Base-by-base conservation (phyloP, 257 asterid genomes). In the Ballota nigra region DNA sequence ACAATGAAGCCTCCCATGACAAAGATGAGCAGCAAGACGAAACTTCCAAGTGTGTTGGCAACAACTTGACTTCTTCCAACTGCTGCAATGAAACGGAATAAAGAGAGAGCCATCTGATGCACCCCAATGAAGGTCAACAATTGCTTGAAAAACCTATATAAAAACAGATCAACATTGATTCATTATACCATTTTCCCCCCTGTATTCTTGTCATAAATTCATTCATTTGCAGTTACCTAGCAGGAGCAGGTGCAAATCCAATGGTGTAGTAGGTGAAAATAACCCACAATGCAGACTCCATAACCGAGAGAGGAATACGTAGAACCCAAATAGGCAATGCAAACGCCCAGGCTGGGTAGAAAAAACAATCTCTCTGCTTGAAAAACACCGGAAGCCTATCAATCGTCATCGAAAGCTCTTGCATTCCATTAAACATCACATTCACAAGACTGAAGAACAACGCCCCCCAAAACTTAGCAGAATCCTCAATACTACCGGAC, bases 281-380 rank as follows among this genome's bases (percentile, higher is more conserved):
- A 24, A 87, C 81, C 97, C 97, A 92, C 75, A 92, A 69, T 2
- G 56, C 7, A 4, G 97, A 89, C 74, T 92, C 96, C 80, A 82
- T 56, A 0, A 89, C 34, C 0, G 97, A 92, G 8, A 89, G 66
- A 6, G 97, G 97, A 64, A 89, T 76, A 5, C 91, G 78, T 1
- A 89, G 87, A 3, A 83, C 77, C 97, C 96, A 89, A 80, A 89
- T 89, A 5, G 97, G 97, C 82, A 92, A 74, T 1, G 95, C 92
- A 67, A 92, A 92, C 4, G 97, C 96, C 97, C 97, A 92, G 23
- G 96, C 96, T 0, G 97, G 97, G 66, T 83, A 89, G 76, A 92
- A 92, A 9, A 86, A 69, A 41, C 75, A 29, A 53, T 92, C 96
- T 78, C 97, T 86, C 79, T 92, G 97, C 74, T 92, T 92, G 71